These are phyloP conservation scores for Paramecium biaurelia DNA, from an alignment of 73 alveolate species.

Conservation along the genomic window DNA sequence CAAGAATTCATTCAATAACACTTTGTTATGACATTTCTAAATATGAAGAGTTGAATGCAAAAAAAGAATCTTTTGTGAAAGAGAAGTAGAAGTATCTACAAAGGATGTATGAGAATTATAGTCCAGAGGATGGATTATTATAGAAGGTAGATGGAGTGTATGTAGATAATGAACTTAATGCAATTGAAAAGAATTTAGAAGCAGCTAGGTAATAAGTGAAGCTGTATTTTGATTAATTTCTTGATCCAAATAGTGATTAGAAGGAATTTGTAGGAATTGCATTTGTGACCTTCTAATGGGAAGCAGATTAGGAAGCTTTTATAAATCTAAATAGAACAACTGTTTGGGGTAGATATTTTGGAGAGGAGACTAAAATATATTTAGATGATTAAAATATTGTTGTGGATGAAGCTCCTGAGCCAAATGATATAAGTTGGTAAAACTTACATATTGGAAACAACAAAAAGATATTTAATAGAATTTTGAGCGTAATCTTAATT, in stretches of 20 bases:
- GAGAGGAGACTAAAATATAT: background rate
- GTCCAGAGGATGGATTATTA: background rate
- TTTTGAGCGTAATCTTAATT: background rate
- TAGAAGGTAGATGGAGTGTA: background rate
- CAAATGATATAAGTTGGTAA: background rate
- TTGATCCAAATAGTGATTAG: background rate
- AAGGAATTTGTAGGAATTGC: background rate
- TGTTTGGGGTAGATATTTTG: constrained; percentile 12
- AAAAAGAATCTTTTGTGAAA: background rate
- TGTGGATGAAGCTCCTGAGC: constrained; percentile 28
- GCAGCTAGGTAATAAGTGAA: background rate
- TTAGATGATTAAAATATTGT: background rate
- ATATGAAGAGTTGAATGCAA: background rate
- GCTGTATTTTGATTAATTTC: background rate
- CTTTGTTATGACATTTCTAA: background rate
- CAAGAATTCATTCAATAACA: background rate
- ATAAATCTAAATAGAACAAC: background rate
- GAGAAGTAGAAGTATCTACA: background rate
- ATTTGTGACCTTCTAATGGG: background rate
- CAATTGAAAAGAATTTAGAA: background rate
- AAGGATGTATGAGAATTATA: background rate
- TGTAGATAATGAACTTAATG: background rate
- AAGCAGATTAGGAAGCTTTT: background rate
- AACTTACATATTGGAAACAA: background rate
- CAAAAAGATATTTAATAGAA: background rate